A percentile compares a stretch with the other conserved stretches of the same genome.
phyloP scores from a whole-genome alignment of 352 stramenopile genomes.

The Globisporangium paroecandrum region DNA sequence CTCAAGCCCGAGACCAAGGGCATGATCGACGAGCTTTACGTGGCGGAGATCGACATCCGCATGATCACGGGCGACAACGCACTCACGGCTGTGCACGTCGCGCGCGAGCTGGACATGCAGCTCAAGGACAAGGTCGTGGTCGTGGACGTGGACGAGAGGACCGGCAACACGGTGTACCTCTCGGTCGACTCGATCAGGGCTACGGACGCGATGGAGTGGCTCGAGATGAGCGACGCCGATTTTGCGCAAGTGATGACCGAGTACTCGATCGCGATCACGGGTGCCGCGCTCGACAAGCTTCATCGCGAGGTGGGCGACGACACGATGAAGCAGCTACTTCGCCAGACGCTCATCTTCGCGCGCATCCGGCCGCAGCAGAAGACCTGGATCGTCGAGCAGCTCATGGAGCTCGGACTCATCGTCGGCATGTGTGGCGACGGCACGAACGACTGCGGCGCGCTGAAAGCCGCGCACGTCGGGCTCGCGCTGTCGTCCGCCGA shows the following conservation, averaged over 20 bases:
- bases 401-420: slow-evolving; percentile 41
- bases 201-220: slow-evolving; percentile 27
- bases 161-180: slow-evolving; percentile 24
- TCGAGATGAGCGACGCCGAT: slow-evolving; percentile 28
- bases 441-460: slow-evolving; percentile 92
- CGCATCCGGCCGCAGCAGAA: slow-evolving; percentile 57
- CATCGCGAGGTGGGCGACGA: slow-evolving; percentile 25
- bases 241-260: slow-evolving; percentile 23
- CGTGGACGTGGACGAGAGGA: slow-evolving; percentile 29
- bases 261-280: slow-evolving; percentile 47
- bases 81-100: slow-evolving; percentile 17
- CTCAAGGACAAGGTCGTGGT: slow-evolving; percentile 38
- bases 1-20: slow-evolving; percentile 65
- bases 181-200: slow-evolving; percentile 30
- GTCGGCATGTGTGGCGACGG: slow-evolving; percentile 93
- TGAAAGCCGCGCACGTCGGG: slow-evolving; percentile 85
- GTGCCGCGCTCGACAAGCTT: slow-evolving; percentile 42
- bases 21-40: slow-evolving; percentile 64
- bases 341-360: slow-evolving; percentile 49
- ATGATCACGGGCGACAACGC: slow-evolving; percentile 7
- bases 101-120: slow-evolving; percentile 36
- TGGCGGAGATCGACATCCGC: slow-evolving; percentile 30
- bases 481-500: slow-evolving; percentile 82
- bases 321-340: slow-evolving; percentile 35
- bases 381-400: slow-evolving; percentile 47